Evolutionary conservation across 345 rosid genomes (phyloP).

Genomic region (Cardiospermum halicacabum): DNA sequence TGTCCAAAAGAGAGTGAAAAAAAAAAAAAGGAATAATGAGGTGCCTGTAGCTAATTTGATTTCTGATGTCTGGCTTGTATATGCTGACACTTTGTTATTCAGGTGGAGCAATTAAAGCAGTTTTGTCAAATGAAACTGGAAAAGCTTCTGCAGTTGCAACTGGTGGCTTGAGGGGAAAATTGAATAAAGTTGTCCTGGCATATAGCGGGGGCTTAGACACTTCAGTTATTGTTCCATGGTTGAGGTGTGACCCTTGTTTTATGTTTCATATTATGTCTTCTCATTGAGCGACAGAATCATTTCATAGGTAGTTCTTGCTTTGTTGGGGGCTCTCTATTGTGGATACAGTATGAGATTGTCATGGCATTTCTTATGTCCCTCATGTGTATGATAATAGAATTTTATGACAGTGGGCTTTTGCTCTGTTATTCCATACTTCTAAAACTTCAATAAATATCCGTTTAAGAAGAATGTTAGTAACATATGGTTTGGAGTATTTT

Average conservation of each 20-base stretch:
- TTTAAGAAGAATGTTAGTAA: neutral
- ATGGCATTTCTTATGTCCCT: neutral
- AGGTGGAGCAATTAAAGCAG: constrained; percentile 55
- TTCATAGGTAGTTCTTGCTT: neutral
- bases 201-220: constrained; percentile 98
- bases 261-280: constrained; percentile 13
- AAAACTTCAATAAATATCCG: neutral
- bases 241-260: constrained; percentile 44
- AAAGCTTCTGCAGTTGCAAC: constrained; percentile 26
- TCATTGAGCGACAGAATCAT: neutral
- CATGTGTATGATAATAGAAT: too few relatives aligned
- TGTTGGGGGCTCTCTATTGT: neutral
- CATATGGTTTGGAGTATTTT: neutral
- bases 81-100: constrained; percentile 1
- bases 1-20: too few relatives aligned
- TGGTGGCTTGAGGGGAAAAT: constrained; percentile 55
- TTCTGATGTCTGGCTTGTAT: neutral
- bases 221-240: constrained; percentile 96
- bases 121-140: constrained; percentile 37
- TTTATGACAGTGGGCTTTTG: neutral
- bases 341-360: neutral
- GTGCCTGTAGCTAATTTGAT: neutral
- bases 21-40: too few relatives aligned
- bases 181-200: constrained; percentile 91
- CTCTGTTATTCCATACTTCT: neutral